phyloP scores from a whole-genome alignment of 805 yeast genomes.

The Candida dendrica region DNA sequence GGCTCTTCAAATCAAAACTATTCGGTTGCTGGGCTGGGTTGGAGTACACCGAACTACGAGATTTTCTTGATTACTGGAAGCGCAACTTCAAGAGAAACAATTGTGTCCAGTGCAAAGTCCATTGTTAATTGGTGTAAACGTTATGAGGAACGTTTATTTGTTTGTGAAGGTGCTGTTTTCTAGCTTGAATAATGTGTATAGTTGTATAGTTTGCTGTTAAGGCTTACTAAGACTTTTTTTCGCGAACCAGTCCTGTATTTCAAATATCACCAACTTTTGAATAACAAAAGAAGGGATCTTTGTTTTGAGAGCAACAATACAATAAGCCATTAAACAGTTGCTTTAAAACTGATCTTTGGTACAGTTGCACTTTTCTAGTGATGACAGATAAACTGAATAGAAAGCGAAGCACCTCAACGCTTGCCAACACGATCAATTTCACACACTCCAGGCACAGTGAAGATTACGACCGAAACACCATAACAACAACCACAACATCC shows the following conservation, averaged over 20 bases:
- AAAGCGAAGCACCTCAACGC: constrained; percentile 19
- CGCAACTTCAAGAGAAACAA: constrained; percentile 42
- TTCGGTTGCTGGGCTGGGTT: constrained; percentile 36
- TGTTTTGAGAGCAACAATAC: too few species aligned
- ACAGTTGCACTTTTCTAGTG: too few species aligned
- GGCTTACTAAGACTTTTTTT: neutral
- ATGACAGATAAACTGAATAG: constrained; percentile 3
- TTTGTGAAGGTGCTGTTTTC: constrained; percentile 66
- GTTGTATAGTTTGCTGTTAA: too few species aligned
- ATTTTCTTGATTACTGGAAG: constrained; percentile 58
- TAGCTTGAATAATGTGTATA: constrained; percentile 15
- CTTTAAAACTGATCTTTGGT: too few species aligned
- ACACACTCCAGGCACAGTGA: constrained; percentile 13
- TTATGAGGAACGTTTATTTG: constrained; percentile 64
- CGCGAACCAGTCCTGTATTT: neutral
- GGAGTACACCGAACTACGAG: constrained; percentile 57
- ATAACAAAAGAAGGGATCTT: too few species aligned
- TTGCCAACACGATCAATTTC: constrained; percentile 21
- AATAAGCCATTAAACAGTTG: too few species aligned
- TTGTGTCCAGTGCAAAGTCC: constrained; percentile 54
- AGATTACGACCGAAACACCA: constrained; percentile 2
- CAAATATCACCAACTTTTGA: too few species aligned
- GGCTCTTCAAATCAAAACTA: constrained; percentile 4
- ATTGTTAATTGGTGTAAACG: constrained; percentile 72
- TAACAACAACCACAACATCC: neutral